phyloP scores from a whole-genome alignment of 306 rosid genomes.

The Cicer arietinum region DNA sequence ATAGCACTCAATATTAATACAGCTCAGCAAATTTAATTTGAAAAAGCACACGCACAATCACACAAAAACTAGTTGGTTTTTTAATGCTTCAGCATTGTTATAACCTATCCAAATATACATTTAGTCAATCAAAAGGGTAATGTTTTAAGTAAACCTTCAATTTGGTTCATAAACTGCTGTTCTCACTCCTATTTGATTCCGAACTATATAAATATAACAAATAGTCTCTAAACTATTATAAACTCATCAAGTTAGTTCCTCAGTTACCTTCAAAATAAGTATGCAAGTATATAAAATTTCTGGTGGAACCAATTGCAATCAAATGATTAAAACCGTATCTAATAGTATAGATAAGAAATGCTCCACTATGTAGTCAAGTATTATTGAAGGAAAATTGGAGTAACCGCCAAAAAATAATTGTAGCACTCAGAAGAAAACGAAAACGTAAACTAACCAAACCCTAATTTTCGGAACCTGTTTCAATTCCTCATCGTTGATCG shows the following conservation, averaged over 20 bases:
- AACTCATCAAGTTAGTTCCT: too few species aligned
- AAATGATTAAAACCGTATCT: background rate
- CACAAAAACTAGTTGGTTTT: background rate
- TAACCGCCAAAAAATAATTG: background rate
- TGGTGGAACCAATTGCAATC: background rate
- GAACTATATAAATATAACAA: too few species aligned
- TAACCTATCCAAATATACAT: background rate
- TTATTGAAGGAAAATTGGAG: background rate
- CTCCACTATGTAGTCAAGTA: background rate
- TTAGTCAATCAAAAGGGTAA: too few species aligned
- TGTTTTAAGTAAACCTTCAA: too few species aligned
- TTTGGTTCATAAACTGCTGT: too few species aligned
- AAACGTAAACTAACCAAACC: constrained; percentile 14
- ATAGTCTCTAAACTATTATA: too few species aligned
- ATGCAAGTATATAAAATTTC: background rate
- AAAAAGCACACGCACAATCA: background rate
- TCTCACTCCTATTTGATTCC: too few species aligned
- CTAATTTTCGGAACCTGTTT: constrained; percentile 36
- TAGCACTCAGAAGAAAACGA: constrained; percentile 1
- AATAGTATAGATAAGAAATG: background rate
- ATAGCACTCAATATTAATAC: constrained; percentile 11
- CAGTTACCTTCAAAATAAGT: too few species aligned
- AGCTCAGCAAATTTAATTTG: background rate
- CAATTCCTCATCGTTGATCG: constrained; percentile 44
- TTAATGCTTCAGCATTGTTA: constrained; percentile 3